phyloP scores from a whole-genome alignment of 176 grass and related monocot species.

The Poa pratensis region DNA sequence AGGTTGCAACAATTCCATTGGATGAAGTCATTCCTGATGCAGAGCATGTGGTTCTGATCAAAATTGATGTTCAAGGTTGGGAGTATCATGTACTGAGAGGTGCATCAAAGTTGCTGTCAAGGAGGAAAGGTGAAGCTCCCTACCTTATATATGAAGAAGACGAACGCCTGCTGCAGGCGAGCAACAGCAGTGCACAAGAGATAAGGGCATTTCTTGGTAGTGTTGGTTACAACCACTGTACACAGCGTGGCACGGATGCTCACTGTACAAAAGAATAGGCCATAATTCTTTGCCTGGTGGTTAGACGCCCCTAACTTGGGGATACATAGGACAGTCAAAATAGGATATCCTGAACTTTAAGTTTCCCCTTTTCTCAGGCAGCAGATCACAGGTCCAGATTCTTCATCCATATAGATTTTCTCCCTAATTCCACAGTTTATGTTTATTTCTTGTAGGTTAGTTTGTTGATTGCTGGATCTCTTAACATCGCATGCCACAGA shows the following conservation, averaged over 20 bases:
- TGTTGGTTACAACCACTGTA: constrained; percentile 79
- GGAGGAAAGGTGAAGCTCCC: constrained; percentile 80
- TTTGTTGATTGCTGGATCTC: constrained; percentile 9
- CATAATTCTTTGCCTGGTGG: constrained; percentile 10
- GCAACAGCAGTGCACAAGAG: constrained; percentile 76
- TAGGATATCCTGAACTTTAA: constrained; percentile 18
- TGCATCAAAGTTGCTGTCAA: constrained; percentile 62
- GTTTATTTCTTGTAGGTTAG: neutral
- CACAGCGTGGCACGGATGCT: constrained; percentile 62
- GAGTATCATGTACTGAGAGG: constrained; percentile 87
- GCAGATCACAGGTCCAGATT: constrained; percentile 20
- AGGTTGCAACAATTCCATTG: constrained; percentile 77
- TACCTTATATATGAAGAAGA: constrained; percentile 98
- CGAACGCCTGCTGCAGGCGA: constrained; percentile 73
- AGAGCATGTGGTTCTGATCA: constrained; percentile 68
- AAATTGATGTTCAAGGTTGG: constrained; percentile 98
- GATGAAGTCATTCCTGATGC: constrained; percentile 79
- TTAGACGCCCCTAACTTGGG: constrained; percentile 9
- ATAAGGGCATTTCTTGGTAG: constrained; percentile 82
- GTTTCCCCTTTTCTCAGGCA: constrained; percentile 1
- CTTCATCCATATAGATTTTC: constrained; percentile 12
- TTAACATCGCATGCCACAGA: constrained; percentile 13
- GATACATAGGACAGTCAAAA: constrained; percentile 1
- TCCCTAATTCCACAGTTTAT: neutral
- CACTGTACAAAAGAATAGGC: constrained; percentile 80